Base-by-base conservation (phyloP, 2,329 filamentous ascomycete species). In the Pezicula carpinea region DNA sequence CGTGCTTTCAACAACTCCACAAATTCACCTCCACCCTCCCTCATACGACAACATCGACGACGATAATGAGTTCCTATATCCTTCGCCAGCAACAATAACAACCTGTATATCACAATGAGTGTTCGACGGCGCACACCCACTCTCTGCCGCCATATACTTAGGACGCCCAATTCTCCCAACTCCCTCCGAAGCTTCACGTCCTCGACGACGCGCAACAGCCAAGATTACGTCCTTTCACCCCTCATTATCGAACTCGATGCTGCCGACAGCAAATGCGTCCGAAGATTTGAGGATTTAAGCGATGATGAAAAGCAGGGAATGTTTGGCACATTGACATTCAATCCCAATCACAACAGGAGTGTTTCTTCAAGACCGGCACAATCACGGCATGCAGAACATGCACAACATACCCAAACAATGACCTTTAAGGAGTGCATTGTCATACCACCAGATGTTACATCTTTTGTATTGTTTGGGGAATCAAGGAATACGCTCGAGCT, bases 191-290 rank as follows among this genome's bases (percentile, higher is more conserved):
- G 56, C 52, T 52, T 35, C 43, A 48, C 43, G n/a, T 46, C 41
- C 8, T 44, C 42, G 1, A 36, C 44, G 18, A 36, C 44, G 18
- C 39, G 34, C 29, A 14, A 15, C 13, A 49, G 56, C 36, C 53
- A 59, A 43, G 38, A 26, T 23, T 49, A 53, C 50, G 58, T 71
- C 19, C 62, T 74, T 34, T 67, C 72, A 11, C 45, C 66, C 15
- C 51, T 73, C 10, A 58, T 79, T 3, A 65, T 80, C 33, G 74
- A 80, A 48, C 72, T 81, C 33, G 77, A 80, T 52, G 71, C 73
- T 38, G 68, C 72, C 50, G 66, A 70, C 17, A 70, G 58, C 52
- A 62, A 57, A 1, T 59, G 65, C 39, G 74, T 79, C 33, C 72
- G 75, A 22, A 56, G 33, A 38, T 35, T 36, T 14, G 51, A 57